Base-by-base conservation (phyloP, 1,139 yeast genomes). In the Yamadazyma membranifaciens region DNA sequence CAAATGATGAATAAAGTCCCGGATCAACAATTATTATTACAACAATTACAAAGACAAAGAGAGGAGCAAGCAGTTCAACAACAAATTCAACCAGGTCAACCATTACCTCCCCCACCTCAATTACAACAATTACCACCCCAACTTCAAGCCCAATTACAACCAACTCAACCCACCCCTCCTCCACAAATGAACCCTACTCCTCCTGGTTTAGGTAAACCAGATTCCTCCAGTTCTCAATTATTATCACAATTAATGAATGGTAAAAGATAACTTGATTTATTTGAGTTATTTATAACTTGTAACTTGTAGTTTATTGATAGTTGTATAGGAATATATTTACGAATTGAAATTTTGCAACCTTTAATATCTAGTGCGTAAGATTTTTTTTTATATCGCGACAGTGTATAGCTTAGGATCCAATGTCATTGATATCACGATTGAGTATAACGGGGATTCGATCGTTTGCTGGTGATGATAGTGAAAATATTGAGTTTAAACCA, bases 361-460 rank as follows among this genome's bases (percentile, higher is more conserved):
- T 20, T 20, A 7, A 20, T 20, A 5, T 20, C 24, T 20, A 20
- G 7, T 20, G 24, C 24, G 31, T 28, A 28, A 15, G 11, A 5
- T 29, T 29, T 14, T 29, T 14, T 14, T 29, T 14, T 14, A 14
- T 2, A 16, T 31, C 30, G 38, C 38, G 31, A 28, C 9, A 28
- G 24, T 6, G 7, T 7, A 20, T 20, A 20, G 14, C 9, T 3
- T n/a, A 25, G 28, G 12, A 10, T 11, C 12, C 25, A 10, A 83
- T 83, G 91, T 81, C 91, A 12, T 77, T 83, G 40, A 73, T 84
- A 6, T 80, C 77, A 51, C 83, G 88, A 66, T 81, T 94, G 26
- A 84, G 95, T 1, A 84, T 94, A 26, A 85, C 83, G 45, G 99
- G 99, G 27, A 80, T 94, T 5, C 70, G 99, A 36, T 89, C 98